These are phyloP conservation scores for Cryphonectria radicalis DNA, from an alignment of 2,329 filamentous ascomycete genomes.

Conservation along the genomic window DNA sequence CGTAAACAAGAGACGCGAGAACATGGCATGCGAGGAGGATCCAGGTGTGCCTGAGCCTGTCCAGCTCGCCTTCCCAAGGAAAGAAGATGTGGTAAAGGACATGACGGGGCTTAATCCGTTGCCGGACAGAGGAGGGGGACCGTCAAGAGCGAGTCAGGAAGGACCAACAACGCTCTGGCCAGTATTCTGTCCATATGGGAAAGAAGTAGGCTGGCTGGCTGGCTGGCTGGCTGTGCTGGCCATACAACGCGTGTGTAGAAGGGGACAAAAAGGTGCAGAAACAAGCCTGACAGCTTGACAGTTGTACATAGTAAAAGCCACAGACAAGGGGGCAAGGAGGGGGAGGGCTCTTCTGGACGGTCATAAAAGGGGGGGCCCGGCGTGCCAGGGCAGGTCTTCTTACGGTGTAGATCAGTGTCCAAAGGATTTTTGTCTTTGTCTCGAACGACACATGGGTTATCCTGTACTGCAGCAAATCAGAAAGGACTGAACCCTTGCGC, in stretches of 20 bases:
- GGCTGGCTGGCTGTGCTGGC: too few relatives aligned
- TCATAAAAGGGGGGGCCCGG: not conserved
- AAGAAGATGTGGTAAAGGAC: conserved; percentile 4
- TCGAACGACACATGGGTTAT: not conserved
- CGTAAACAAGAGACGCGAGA: not conserved
- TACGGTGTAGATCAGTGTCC: not conserved
- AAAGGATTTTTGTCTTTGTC: conserved; percentile 2
- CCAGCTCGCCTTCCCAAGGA: not conserved
- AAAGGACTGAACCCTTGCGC: not conserved
- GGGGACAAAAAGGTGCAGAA: not conserved
- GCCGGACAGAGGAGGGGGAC: not conserved
- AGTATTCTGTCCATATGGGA: not conserved
- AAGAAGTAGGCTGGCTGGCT: too few relatives aligned
- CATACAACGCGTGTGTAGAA: too few relatives aligned
- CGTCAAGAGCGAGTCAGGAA: not conserved
- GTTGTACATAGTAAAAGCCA: not conserved
- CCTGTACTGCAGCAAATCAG: not conserved
- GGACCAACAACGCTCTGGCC: not conserved
- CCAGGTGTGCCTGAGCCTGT: not conserved
- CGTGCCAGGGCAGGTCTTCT: not conserved
- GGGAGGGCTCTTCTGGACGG: not conserved
- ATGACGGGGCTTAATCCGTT: not conserved
- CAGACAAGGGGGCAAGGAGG: not conserved
- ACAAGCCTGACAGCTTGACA: not conserved
- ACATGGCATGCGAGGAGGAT: not conserved